These are phyloP conservation scores for Debaryomyces udenii DNA, from an alignment of 1,139 yeast species.

Conservation along the genomic window DNA sequence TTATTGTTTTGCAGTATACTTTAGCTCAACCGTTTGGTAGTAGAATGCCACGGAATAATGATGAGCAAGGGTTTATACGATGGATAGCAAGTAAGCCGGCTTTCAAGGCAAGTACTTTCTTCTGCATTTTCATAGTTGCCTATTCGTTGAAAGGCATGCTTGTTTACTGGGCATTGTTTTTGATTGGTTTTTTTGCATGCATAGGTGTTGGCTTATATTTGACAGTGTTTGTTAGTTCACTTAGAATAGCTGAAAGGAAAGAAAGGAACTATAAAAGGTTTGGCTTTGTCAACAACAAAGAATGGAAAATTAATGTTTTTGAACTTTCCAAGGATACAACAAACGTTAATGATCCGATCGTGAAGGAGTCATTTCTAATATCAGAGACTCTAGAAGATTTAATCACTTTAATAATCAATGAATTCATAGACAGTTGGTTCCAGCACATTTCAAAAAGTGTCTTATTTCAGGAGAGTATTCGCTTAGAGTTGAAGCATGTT, in stretches of 20 bases:
- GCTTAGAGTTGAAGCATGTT: slow-evolving; percentile 48
- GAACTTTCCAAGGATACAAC: slow-evolving; percentile 9
- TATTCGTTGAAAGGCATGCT: slow-evolving; percentile 1
- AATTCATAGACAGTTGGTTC: slow-evolving; percentile 73
- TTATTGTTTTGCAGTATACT: slow-evolving; percentile 4
- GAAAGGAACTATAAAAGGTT: slow-evolving; percentile 17
- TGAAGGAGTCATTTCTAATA: slow-evolving; percentile 54
- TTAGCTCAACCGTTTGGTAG: not conserved
- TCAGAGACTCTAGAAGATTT: slow-evolving; percentile 58
- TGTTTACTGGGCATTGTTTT: slow-evolving; percentile 2
- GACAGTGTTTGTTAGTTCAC: slow-evolving; percentile 6
- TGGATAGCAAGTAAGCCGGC: not conserved
- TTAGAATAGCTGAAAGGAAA: not conserved
- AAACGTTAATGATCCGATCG: slow-evolving; percentile 29
- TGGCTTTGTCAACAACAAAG: slow-evolving; percentile 26
- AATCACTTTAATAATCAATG: slow-evolving; percentile 54
- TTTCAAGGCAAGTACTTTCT: not conserved
- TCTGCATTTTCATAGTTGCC: not conserved
- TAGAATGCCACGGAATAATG: slow-evolving; percentile 4
- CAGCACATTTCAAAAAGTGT: slow-evolving; percentile 47
- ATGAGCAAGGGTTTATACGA: not conserved
- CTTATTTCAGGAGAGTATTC: slow-evolving; percentile 59
- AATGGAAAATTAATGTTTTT: slow-evolving; percentile 26
- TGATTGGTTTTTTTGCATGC: slow-evolving; percentile 12
- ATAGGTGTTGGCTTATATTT: slow-evolving; percentile 11